Evolutionary conservation across 345 rosid species (phyloP).

Genomic region (Rhizophora apiculata): DNA sequence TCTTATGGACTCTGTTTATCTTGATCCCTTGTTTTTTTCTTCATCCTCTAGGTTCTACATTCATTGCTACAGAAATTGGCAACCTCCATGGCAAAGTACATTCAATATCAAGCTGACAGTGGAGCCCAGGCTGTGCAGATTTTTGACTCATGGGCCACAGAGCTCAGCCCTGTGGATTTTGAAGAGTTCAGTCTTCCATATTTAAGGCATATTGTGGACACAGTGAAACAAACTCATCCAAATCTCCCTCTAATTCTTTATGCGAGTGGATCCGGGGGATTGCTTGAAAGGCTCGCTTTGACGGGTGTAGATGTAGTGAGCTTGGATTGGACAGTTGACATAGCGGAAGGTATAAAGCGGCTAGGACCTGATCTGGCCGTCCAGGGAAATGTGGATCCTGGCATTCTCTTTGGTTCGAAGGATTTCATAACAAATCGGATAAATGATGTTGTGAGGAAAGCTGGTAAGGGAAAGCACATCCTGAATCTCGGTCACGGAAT

Average conservation of each 20-base stretch:
- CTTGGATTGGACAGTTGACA: constrained; percentile 97
- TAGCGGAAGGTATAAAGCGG: constrained; percentile 93
- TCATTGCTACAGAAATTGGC: constrained; percentile 81
- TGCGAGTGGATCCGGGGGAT: constrained; percentile 93
- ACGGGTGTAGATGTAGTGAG: constrained; percentile 95
- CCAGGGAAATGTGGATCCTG: constrained; percentile 95
- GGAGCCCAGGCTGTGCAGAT: constrained; percentile 99
- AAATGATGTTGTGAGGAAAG: constrained; percentile 82
- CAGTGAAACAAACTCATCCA: constrained; percentile 84
- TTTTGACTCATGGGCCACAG: constrained; percentile 97
- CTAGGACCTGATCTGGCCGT: constrained; percentile 73
- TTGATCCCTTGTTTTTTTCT: background rate
- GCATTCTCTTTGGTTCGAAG: constrained; percentile 85
- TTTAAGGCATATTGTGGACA: constrained; percentile 75
- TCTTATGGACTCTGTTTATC: background rate
- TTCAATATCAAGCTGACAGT: constrained; percentile 74
- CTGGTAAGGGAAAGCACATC: constrained; percentile 82
- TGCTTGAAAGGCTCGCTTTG: constrained; percentile 79
- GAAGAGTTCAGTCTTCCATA: constrained; percentile 91
- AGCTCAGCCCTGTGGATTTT: constrained; percentile 92
- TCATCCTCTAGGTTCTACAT: constrained; percentile 58
- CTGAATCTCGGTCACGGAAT: constrained; percentile 95
- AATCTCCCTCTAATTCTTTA: constrained; percentile 82
- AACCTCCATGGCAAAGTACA: constrained; percentile 79
- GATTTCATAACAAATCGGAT: constrained; percentile 83